Percentiles rank a stretch among this genome's conserved stretches.
Conservation (phyloP, 768 basidiomycete genomes). For the Mycena sanguinolenta region DNA sequence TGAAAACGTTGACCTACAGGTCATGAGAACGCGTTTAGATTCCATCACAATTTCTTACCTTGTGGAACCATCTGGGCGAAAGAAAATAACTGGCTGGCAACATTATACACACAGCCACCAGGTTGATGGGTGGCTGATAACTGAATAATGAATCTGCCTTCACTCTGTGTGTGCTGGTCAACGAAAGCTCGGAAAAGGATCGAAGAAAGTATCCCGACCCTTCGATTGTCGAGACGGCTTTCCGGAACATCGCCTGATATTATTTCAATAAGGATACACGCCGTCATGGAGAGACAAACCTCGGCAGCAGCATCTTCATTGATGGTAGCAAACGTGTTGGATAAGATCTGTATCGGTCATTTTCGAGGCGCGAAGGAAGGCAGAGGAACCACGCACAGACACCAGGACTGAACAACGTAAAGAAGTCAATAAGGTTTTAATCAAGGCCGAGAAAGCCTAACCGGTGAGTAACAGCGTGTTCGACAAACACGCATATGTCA, state of each 20-base stretch:
- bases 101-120: slow-evolving; percentile 89
- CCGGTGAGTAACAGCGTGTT: slow-evolving; percentile 94
- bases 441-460: slow-evolving; percentile 41
- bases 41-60: slow-evolving; percentile 61
- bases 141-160: slow-evolving; percentile 94
- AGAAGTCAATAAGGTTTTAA: slow-evolving; percentile 24
- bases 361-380: background rate
- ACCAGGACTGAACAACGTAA: slow-evolving; percentile 69
- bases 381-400: slow-evolving; percentile 63
- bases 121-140: slow-evolving; percentile 94
- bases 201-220: slow-evolving; percentile 62
- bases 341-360: slow-evolving; percentile 76
- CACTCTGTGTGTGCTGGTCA: slow-evolving; percentile 59
- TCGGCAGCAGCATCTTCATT: slow-evolving; percentile 95
- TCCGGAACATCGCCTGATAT: slow-evolving; percentile 90
- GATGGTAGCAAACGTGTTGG: slow-evolving; percentile 95
- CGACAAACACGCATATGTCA: slow-evolving; percentile 90
- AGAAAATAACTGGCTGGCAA: slow-evolving; percentile 88
- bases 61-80: slow-evolving; percentile 98
- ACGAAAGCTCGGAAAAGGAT: slow-evolving; percentile 2
- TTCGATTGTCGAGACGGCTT: slow-evolving; percentile 94
- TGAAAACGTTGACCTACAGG: slow-evolving; percentile 83
- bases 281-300: slow-evolving; percentile 53
- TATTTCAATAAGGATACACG: background rate
- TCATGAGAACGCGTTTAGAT: background rate